A percentile compares a stretch with the other conserved stretches of the same genome.
These are phyloP conservation scores for Dioszegia hungarica DNA, from an alignment of 768 basidiomycete species.

Conservation along the genomic window DNA sequence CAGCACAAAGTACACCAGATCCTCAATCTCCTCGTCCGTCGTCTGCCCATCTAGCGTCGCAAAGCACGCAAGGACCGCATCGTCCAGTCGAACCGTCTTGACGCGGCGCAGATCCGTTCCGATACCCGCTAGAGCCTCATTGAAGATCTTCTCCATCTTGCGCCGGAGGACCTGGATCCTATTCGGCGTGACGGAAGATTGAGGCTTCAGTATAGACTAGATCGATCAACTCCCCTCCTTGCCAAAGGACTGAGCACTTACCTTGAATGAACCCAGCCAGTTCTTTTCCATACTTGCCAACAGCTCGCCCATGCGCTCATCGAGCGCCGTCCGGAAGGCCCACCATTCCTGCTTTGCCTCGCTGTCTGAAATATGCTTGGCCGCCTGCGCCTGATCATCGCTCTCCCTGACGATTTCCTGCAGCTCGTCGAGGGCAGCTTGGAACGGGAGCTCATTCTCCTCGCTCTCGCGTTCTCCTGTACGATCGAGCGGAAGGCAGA, in stretches of 20 bases:
- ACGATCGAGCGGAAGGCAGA: conserved; percentile 73
- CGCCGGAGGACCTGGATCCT: conserved; percentile 58
- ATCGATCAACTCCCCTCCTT: neutral
- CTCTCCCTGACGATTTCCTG: conserved; percentile 72
- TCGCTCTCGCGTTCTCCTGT: conserved; percentile 73
- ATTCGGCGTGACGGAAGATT: conserved; percentile 51
- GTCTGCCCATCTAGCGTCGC: conserved; percentile 74
- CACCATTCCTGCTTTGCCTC: conserved; percentile 76
- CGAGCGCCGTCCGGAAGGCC: conserved; percentile 70
- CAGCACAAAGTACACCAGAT: conserved; percentile 85
- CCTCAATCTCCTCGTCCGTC: conserved; percentile 89
- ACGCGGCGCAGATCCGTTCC: conserved; percentile 59
- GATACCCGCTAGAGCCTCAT: conserved; percentile 56
- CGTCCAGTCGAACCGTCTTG: conserved; percentile 55
- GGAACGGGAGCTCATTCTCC: conserved; percentile 62
- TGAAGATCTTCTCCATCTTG: conserved; percentile 72
- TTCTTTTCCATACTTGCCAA: conserved; percentile 85
- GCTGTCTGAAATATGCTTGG: conserved; percentile 63
- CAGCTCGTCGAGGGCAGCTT: conserved; percentile 68
- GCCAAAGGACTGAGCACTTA: conserved; percentile 44
- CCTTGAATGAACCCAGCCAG: conserved; percentile 98
- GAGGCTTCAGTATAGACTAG: conserved; percentile 44
- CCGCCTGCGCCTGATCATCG: conserved; percentile 68
- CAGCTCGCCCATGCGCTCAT: conserved; percentile 67
- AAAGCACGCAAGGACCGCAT: conserved; percentile 76